Evolutionary conservation across 805 yeast genomes (phyloP).

Genomic region (Maudiozyma turicensis): DNA sequence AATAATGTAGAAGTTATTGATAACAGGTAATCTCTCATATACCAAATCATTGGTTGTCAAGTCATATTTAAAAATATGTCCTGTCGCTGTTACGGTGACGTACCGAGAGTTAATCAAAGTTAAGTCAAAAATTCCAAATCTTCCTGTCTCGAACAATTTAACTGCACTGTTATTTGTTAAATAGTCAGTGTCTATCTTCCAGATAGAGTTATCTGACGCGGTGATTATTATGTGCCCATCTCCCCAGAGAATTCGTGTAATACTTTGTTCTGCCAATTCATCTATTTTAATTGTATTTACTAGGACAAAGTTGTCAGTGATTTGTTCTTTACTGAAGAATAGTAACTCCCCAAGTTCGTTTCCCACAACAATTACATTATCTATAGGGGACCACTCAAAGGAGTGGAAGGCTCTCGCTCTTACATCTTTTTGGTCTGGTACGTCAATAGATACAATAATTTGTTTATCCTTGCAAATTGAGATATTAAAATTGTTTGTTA

Average conservation of each 20-base stretch:
- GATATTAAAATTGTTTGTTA: slow-evolving; percentile 25
- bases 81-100: slow-evolving; percentile 11
- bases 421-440: slow-evolving; percentile 4
- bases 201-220: slow-evolving; percentile 20
- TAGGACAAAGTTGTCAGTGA: neutral
- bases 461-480: slow-evolving; percentile 12
- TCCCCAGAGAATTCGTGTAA: slow-evolving; percentile 13
- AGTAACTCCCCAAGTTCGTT: slow-evolving; percentile 20
- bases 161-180: neutral
- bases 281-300: neutral
- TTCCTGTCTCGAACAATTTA: slow-evolving; percentile 6
- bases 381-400: slow-evolving; percentile 21
- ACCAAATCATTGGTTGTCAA: neutral
- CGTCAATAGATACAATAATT: slow-evolving; percentile 16
- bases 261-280: slow-evolving; percentile 12
- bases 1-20: slow-evolving; percentile 15
- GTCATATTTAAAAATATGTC: slow-evolving; percentile 10
- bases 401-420: slow-evolving; percentile 19
- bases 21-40: slow-evolving; percentile 3
- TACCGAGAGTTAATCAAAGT: slow-evolving; percentile 5
- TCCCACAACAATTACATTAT: slow-evolving; percentile 15
- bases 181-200: neutral
- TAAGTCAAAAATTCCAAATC: slow-evolving; percentile 17
- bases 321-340: slow-evolving; percentile 4
- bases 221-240: slow-evolving; percentile 7